Evolutionary conservation across 2,329 filamentous ascomycete species (phyloP).

Genomic region (Fusarium pseudonygamai): DNA sequence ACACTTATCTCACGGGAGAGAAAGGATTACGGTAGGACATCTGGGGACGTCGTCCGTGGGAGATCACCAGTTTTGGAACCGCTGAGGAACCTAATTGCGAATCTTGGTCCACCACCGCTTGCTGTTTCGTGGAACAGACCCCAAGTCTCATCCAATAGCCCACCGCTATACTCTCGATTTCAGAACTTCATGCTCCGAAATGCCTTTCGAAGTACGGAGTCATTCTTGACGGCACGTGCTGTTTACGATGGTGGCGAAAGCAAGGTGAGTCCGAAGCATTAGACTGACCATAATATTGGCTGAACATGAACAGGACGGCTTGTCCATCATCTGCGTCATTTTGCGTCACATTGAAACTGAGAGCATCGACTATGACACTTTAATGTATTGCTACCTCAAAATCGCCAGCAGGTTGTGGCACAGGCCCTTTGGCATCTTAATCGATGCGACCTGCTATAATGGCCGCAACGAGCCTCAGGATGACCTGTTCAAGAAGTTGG

Average conservation of each 20-base stretch:
- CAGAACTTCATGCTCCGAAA: constrained; percentile 79
- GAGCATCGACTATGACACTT: constrained; percentile 70
- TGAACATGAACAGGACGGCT: constrained; percentile 62
- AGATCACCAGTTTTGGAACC: constrained; percentile 68
- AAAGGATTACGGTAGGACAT: constrained; percentile 64
- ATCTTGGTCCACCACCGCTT: constrained; percentile 72
- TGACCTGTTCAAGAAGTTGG: constrained; percentile 70
- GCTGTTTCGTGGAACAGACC: constrained; percentile 76
- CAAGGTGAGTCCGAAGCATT: constrained; percentile 56
- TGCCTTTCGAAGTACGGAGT: constrained; percentile 71
- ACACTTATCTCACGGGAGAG: constrained; percentile 69
- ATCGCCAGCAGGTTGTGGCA: constrained; percentile 77
- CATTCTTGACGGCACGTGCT: constrained; percentile 69
- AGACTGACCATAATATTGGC: neutral
- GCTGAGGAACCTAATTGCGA: constrained; percentile 69
- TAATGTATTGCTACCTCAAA: constrained; percentile 75
- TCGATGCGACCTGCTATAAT: constrained; percentile 76
- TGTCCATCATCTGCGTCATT: constrained; percentile 75
- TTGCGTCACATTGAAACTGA: constrained; percentile 73
- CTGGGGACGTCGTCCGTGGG: constrained; percentile 61
- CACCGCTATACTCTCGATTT: constrained; percentile 72
- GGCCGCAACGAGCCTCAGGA: constrained; percentile 74
- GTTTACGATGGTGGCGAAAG: constrained; percentile 78
- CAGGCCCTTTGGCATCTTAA: constrained; percentile 72
- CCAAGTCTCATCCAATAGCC: constrained; percentile 69